Conservation (phyloP, 2,329 filamentous ascomycete genomes). For the Botrytis porri region DNA sequence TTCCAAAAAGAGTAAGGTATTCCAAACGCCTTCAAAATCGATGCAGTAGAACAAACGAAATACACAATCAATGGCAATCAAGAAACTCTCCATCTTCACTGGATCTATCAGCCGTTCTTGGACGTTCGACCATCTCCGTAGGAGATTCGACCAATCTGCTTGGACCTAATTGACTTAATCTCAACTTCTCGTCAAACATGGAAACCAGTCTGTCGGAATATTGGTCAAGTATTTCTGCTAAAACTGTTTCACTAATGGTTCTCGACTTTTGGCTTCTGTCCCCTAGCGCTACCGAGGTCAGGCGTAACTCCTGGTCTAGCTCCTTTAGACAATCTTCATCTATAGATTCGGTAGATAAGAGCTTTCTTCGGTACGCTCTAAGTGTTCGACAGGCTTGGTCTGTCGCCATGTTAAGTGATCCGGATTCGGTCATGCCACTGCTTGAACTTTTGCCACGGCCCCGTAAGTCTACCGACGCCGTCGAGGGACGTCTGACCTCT, state of each 20-base stretch:
- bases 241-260: conserved; percentile 54
- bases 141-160: conserved; percentile 20
- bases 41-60: conserved; percentile 6
- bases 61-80: conserved; percentile 3
- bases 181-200: conserved; percentile 69
- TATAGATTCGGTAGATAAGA: conserved; percentile 54
- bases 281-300: conserved; percentile 57
- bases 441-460: conserved; percentile 50
- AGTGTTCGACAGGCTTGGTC: conserved; percentile 63
- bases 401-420: conserved; percentile 59
- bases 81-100: conserved; percentile 16
- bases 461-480: conserved; percentile 47
- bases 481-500: conserved; percentile 50
- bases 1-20: conserved; percentile 7
- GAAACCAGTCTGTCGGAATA: conserved; percentile 71
- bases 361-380: conserved; percentile 60
- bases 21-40: background rate
- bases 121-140: conserved; percentile 24
- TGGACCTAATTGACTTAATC: conserved; percentile 41
- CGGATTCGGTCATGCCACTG: conserved; percentile 45
- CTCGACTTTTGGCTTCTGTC: conserved; percentile 40
- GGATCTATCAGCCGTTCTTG: conserved; percentile 29
- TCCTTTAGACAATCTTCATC: conserved; percentile 58
- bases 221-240: conserved; percentile 67
- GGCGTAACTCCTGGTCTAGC: conserved; percentile 61